Base-by-base conservation (phyloP, 768 basidiomycete species). In the Fibroporia radiculosa region DNA sequence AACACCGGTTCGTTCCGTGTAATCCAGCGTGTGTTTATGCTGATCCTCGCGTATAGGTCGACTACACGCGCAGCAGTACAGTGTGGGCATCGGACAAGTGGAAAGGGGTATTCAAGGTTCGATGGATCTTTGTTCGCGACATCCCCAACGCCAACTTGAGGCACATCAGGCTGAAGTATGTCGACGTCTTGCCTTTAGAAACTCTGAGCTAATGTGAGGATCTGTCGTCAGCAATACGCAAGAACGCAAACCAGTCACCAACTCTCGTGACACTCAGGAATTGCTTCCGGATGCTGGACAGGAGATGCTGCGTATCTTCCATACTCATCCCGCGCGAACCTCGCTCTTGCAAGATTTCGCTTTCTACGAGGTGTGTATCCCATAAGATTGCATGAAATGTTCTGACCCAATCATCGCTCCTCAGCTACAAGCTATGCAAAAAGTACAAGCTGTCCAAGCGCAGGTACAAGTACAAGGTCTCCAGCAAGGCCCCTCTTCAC, bases 1-100 rank as follows among this genome's bases (percentile, higher is more conserved):
- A 56, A 95, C 92, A 6, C 86, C 89, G 10, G 92, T 91, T 58
- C 48, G 80, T 62, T 31, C 16, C 20, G 18, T 28, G 6, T 18
- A 23, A 13, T 12, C 19, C 12, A 43, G 20, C 16, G 33, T 22
- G 12, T 19, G 24, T 26, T n/a, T 20, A 44, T 39, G 26, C 26
- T 44, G 32, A 25, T 44, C n/a, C 27, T 20, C 7, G 12, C 16
- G 7, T 49, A 34, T 46, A 83, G 75, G 87, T 98, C 28, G 95
- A 98, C 62, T 93, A 98, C 62, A 85, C 87, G 4, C 77, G 85
- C 47, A 92, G 90, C 61, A 93, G 89, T 50, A 97, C 86, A 1
- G 96, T 99, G 16, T 99, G 96, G 96, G 93, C 93, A 1, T 93
- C 93, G 26, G 93, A 98, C 66, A 99, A 99, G 62, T 99, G 96